Percentiles rank a stretch among this genome's conserved stretches.
phyloP scores from a whole-genome alignment of 1,284 basidiomycete genomes.

The Papiliotrema nemorosa region DNA sequence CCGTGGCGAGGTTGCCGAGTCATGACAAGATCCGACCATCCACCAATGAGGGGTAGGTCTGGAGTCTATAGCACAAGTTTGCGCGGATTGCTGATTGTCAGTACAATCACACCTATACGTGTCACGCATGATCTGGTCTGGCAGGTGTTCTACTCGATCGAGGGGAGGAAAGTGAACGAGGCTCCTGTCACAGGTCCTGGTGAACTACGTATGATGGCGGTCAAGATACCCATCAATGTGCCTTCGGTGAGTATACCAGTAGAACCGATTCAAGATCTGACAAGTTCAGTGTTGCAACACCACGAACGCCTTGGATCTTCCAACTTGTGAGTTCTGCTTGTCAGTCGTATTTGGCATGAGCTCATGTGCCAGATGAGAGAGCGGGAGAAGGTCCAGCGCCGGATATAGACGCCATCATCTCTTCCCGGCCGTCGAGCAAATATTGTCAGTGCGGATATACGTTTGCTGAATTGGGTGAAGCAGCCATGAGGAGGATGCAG shows the following conservation, averaged over 20 bases:
- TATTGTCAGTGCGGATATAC: conserved; percentile 33
- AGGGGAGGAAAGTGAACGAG: conserved; percentile 31
- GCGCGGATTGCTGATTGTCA: conserved; percentile 10
- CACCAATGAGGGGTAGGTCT: conserved; percentile 41
- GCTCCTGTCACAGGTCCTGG: conserved; percentile 33
- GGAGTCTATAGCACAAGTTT: neutral
- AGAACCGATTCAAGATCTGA: neutral
- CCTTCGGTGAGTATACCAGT: conserved; percentile 31
- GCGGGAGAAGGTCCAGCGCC: neutral
- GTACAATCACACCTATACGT: conserved; percentile 45
- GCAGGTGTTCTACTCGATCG: conserved; percentile 46
- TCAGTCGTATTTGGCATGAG: neutral
- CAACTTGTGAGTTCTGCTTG: conserved; percentile 29
- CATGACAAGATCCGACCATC: conserved; percentile 46
- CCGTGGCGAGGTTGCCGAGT: conserved; percentile 41
- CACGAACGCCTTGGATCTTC: conserved; percentile 31
- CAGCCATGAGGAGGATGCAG: conserved; percentile 24
- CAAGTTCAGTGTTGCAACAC: conserved; percentile 28
- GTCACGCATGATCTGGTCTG: conserved; percentile 39
- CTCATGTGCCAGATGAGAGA: neutral
- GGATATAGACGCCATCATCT: conserved; percentile 25
- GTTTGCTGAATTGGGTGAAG: conserved; percentile 36
- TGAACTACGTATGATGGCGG: conserved; percentile 38
- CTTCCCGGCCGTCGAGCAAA: conserved; percentile 14
- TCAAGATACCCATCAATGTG: conserved; percentile 34